Conservation (phyloP, 2,329 filamentous ascomycete species). For the Cercospora berteroae region DNA sequence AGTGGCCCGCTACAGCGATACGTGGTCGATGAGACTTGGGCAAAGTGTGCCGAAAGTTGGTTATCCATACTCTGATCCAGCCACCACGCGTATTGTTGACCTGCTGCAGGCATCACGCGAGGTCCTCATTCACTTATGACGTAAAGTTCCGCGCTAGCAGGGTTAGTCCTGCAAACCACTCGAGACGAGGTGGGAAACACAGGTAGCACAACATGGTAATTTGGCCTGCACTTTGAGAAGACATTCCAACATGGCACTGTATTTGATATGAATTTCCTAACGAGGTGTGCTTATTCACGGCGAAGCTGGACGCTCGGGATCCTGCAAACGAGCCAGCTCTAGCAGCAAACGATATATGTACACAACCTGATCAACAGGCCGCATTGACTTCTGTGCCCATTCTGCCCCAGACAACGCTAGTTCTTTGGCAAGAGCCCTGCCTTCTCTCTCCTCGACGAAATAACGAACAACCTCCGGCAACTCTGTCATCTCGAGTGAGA, state of each 20-base stretch:
- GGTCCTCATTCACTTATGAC: slow-evolving; percentile 5
- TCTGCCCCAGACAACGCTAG: slow-evolving; percentile 51
- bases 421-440: slow-evolving; percentile 33
- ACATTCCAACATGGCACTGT: background rate
- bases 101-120: slow-evolving; percentile 8
- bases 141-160: slow-evolving; percentile 6
- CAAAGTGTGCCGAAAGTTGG: background rate
- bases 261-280: background rate
- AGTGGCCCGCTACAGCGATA: background rate
- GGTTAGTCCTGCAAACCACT: background rate
- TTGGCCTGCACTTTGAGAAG: background rate
- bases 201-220: background rate
- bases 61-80: slow-evolving; percentile 1
- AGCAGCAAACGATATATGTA: slow-evolving; percentile 20
- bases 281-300: background rate
- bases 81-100: slow-evolving; percentile 10
- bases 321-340: slow-evolving; percentile 12
- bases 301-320: background rate
- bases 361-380: slow-evolving; percentile 20
- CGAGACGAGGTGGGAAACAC: background rate
- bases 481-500: slow-evolving; percentile 72
- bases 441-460: slow-evolving; percentile 24
- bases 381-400: slow-evolving; percentile 19
- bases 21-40: background rate
- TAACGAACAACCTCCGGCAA: slow-evolving; percentile 71